phyloP scores from a whole-genome alignment of 257 asterid species.

The Fraxinus excelsior region DNA sequence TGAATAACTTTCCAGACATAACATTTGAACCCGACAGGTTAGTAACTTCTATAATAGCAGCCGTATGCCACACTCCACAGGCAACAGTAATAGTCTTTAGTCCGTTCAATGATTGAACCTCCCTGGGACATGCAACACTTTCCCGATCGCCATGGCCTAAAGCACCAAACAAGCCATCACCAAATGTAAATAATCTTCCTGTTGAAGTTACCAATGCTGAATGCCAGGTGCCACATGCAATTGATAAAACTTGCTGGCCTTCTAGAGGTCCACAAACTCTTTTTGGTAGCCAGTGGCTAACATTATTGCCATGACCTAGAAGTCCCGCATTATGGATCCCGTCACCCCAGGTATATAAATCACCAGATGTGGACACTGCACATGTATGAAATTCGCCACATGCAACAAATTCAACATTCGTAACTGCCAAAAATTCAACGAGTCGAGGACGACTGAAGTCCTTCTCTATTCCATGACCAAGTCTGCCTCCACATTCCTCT shows the following conservation, averaged over 20 bases:
- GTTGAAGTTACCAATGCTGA: constrained; percentile 72
- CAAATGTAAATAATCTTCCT: constrained; percentile 82
- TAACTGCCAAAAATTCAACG: constrained; percentile 71
- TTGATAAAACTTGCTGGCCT: constrained; percentile 78
- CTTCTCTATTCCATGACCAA: constrained; percentile 85
- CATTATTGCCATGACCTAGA: constrained; percentile 87
- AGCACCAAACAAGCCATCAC: constrained; percentile 89
- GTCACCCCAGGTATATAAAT: constrained; percentile 95
- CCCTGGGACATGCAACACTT: constrained; percentile 60
- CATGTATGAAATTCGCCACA: constrained; percentile 95
- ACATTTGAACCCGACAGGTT: constrained; percentile 49
- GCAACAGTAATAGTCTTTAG: constrained; percentile 67
- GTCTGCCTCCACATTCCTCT: constrained; percentile 86
- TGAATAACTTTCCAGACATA: constrained; percentile 73
- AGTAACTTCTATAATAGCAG: constrained; percentile 77
- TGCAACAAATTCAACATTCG: constrained; percentile 68
- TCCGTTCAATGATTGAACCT: constrained; percentile 67
- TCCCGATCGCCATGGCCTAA: constrained; percentile 85
- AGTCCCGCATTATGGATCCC: constrained; percentile 82
- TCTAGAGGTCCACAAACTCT: constrained; percentile 71
- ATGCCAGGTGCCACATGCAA: constrained; percentile 96
- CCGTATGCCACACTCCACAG: constrained; percentile 96
- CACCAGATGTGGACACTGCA: constrained; percentile 78
- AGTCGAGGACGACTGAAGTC: constrained; percentile 72
- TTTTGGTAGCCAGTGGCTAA: constrained; percentile 94